Conservation (phyloP, 495 filamentous ascomycete species). For the Neurospora sp. region DNA sequence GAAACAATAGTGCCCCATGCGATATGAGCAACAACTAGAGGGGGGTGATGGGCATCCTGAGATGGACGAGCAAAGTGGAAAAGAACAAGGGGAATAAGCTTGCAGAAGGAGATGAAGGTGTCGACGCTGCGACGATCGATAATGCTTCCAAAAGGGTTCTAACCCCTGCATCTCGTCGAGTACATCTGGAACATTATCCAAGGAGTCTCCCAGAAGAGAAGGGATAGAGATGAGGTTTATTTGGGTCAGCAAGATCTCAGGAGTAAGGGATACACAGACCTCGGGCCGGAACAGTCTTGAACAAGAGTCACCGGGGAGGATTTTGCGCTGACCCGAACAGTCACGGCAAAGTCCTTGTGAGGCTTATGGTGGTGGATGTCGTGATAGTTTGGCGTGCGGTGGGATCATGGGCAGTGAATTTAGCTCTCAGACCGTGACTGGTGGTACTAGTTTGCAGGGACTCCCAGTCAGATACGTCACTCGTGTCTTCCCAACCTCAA, state of each 20-base stretch:
- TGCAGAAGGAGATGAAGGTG: neutral
- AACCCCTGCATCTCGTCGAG: too few relatives aligned
- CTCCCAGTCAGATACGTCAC: neutral
- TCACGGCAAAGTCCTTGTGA: neutral
- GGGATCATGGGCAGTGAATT: neutral
- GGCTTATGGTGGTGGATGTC: neutral
- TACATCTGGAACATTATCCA: neutral
- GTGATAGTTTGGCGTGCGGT: neutral
- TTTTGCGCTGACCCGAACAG: neutral
- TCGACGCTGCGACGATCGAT: neutral
- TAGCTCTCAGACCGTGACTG: neutral
- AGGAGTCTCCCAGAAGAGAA: neutral
- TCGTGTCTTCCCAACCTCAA: neutral
- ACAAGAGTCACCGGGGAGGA: neutral
- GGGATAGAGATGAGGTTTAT: neutral
- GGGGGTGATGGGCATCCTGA: neutral
- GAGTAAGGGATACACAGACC: neutral
- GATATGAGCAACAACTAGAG: neutral
- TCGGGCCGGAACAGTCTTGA: neutral
- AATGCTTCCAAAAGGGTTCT: neutral
- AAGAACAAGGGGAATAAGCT: neutral
- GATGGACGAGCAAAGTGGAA: neutral
- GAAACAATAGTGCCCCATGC: neutral
- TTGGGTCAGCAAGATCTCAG: neutral
- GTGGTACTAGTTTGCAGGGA: neutral